Conservation (phyloP, 2,329 filamentous ascomycete genomes). For the Cordyceps tenuipes region DNA sequence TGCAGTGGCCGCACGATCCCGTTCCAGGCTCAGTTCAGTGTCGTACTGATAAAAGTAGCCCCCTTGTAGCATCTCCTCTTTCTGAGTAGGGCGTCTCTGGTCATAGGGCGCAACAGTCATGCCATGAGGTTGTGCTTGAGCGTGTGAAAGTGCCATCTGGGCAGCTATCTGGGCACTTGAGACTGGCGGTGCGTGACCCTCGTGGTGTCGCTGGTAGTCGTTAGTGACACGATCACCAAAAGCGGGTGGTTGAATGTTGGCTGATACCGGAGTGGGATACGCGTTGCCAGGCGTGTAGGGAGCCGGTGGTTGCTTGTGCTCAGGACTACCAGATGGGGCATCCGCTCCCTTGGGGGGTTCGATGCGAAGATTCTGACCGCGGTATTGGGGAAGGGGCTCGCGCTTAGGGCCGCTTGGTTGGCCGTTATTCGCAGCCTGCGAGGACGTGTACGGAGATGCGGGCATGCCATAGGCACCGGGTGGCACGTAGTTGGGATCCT, state of each 20-base stretch:
- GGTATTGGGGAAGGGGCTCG: conserved; percentile 51
- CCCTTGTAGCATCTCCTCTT: conserved; percentile 81
- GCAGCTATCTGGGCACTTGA: conserved; percentile 47
- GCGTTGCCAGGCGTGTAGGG: conserved; percentile 44
- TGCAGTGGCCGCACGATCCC: conserved; percentile 73
- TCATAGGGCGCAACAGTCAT: conserved; percentile 24
- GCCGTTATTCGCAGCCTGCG: conserved; percentile 32
- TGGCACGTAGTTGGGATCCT: conserved; percentile 59
- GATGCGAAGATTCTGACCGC: conserved; percentile 53
- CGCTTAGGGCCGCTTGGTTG: conserved; percentile 35
- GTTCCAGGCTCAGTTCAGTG: conserved; percentile 69
- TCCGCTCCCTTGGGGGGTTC: conserved; percentile 53
- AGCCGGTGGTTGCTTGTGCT: conserved; percentile 53
- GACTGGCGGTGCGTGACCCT: conserved; percentile 33
- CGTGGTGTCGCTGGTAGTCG: conserved; percentile 48
- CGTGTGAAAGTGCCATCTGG: conserved; percentile 50
- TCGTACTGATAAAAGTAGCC: conserved; percentile 74
- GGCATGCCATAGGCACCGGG: conserved; percentile 56
- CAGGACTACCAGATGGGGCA: conserved; percentile 38
- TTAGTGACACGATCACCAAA: conserved; percentile 44
- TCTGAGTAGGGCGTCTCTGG: conserved; percentile 51
- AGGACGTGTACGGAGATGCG: conserved; percentile 8
- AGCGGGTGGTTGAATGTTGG: conserved; percentile 35
- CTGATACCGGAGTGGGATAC: conserved; percentile 56
- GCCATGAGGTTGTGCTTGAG: conserved; percentile 24